Conservation (phyloP, 331 rosid genomes). For the Cucumis variabilis region DNA sequence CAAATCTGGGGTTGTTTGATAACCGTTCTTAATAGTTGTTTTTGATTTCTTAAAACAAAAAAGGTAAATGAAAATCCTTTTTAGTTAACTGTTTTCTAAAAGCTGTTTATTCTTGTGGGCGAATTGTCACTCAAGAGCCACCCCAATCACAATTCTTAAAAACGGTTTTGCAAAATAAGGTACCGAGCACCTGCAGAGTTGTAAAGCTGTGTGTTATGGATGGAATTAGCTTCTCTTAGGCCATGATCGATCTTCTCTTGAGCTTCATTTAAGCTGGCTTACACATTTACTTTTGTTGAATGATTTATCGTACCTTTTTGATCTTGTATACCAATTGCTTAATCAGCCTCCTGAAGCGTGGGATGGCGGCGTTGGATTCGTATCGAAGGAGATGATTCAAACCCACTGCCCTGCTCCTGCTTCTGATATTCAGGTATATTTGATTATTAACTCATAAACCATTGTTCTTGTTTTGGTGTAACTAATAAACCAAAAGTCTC, state of each 20-base stretch:
- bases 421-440: conserved; percentile 73
- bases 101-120: neutral
- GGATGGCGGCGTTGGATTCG: conserved; percentile 92
- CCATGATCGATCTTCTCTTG: conserved; percentile 13
- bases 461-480: neutral
- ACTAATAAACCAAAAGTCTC: neutral
- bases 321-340: neutral
- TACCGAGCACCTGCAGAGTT: neutral
- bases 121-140: neutral
- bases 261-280: neutral
- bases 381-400: conserved; percentile 90
- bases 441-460: neutral
- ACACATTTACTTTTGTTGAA: neutral
- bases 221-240: conserved; percentile 7
- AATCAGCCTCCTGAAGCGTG: conserved; percentile 90
- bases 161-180: neutral
- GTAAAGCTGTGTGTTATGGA: neutral
- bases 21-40: neutral
- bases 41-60: neutral
- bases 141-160: neutral
- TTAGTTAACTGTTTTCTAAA: neutral
- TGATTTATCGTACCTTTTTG: neutral
- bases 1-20: neutral
- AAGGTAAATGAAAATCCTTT: neutral
- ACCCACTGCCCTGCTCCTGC: conserved; percentile 84